Evolutionary conservation across 139 green algal genomes (phyloP).

Genomic region (Gonium pectorale): DNA sequence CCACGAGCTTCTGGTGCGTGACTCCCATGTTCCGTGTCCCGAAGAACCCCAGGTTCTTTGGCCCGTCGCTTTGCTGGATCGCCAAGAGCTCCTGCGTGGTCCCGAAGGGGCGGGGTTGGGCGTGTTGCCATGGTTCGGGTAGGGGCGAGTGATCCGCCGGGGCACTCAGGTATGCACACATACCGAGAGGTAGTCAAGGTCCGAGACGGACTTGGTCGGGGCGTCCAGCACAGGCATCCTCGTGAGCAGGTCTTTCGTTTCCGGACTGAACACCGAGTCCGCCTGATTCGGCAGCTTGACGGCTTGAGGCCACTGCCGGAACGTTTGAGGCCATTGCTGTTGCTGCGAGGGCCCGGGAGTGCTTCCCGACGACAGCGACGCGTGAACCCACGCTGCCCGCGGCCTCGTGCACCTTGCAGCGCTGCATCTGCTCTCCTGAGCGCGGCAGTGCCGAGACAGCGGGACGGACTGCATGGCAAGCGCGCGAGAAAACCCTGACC

Average conservation of each 20-base stretch:
- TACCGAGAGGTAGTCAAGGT: conserved; percentile 71
- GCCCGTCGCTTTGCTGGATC: conserved; percentile 95
- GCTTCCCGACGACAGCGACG: background rate
- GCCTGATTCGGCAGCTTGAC: conserved; percentile 65
- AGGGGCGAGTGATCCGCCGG: too few relatives aligned
- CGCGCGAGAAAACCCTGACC: too few relatives aligned
- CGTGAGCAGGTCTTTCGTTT: conserved; percentile 41
- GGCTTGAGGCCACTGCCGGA: background rate
- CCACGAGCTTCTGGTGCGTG: conserved; percentile 97
- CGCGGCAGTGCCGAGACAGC: too few relatives aligned
- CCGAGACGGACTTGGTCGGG: conserved; percentile 44
- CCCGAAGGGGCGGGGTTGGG: too few relatives aligned
- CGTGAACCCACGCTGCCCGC: too few relatives aligned
- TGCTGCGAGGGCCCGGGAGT: conserved; percentile 19
- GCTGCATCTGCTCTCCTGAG: too few relatives aligned
- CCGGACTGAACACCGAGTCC: conserved; percentile 56
- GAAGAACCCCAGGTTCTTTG: conserved; percentile 97
- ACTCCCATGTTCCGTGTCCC: conserved; percentile 99
- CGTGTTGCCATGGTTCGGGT: too few relatives aligned
- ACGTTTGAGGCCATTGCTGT: too few relatives aligned
- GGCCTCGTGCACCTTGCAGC: background rate
- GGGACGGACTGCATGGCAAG: too few relatives aligned
- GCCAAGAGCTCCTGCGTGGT: conserved; percentile 92
- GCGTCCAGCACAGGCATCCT: conserved; percentile 41
- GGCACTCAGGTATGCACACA: too few relatives aligned